phyloP scores from a whole-genome alignment of 2,329 filamentous ascomycete genomes.

The Aspergillus sp. region DNA sequence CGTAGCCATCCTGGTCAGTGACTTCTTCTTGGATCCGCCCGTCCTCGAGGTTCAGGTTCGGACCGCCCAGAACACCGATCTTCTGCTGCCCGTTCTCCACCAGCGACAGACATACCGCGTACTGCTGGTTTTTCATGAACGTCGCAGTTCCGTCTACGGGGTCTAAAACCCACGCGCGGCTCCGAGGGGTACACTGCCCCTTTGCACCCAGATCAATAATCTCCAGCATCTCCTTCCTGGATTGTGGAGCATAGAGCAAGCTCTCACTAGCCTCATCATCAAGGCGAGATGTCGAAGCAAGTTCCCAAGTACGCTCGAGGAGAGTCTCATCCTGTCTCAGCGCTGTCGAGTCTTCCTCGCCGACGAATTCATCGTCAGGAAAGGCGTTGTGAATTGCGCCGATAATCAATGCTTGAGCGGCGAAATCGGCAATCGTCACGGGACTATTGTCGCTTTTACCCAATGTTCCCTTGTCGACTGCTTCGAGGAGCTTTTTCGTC shows the following conservation, averaged over 20 bases:
- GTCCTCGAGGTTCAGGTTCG: constrained; percentile 48
- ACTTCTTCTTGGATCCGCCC: constrained; percentile 30
- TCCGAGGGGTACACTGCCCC: constrained; percentile 33
- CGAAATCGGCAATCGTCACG: constrained; percentile 60
- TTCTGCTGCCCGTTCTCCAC: constrained; percentile 52
- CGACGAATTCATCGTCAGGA: constrained; percentile 52
- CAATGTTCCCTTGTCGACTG: constrained; percentile 45
- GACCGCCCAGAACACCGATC: constrained; percentile 56
- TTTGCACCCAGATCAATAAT: constrained; percentile 54
- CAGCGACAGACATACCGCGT: constrained; percentile 55
- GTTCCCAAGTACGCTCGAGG: constrained; percentile 49
- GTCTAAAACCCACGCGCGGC: constrained; percentile 56
- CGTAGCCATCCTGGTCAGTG: constrained; percentile 40
- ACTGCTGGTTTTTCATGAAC: constrained; percentile 56
- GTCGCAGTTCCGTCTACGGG: constrained; percentile 59
- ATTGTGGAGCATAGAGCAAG: constrained; percentile 35
- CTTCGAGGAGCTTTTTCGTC: constrained; percentile 49
- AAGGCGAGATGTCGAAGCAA: constrained; percentile 39
- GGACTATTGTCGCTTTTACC: constrained; percentile 54
- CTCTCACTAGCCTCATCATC: constrained; percentile 27
- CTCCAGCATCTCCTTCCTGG: constrained; percentile 52
- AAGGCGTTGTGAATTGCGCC: constrained; percentile 48
- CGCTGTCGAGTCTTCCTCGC: constrained; percentile 53
- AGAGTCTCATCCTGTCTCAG: constrained; percentile 46
- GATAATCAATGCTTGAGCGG: constrained; percentile 57